Evolutionary conservation across 371 early-diverging fungal genomes (phyloP).

Genomic region (Zychaea mexicana): DNA sequence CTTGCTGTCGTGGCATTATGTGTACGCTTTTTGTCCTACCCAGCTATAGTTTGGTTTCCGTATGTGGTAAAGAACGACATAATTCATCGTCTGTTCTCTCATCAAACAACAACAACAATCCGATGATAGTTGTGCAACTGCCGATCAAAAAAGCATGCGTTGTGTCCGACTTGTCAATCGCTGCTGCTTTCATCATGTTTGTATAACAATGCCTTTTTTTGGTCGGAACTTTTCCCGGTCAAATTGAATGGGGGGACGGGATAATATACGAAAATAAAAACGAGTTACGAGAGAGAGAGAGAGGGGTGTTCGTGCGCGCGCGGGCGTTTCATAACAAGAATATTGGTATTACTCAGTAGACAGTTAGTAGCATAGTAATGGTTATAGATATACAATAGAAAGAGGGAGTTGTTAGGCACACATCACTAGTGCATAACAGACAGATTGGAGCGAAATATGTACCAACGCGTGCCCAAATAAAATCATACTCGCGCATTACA

Average conservation of each 20-base stretch:
- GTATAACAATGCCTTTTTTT: neutral
- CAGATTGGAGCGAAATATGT: no score
- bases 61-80: neutral
- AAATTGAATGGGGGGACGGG: neutral
- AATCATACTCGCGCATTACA: no score
- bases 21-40: neutral
- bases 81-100: slow-evolving; percentile 9
- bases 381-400: neutral
- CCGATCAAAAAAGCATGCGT: slow-evolving; percentile 13
- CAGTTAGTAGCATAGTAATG: no score
- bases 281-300: no score
- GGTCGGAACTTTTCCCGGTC: neutral
- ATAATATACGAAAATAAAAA: no score
- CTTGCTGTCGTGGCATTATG: no score
- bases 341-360: neutral
- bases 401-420: no score
- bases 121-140: neutral
- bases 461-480: neutral
- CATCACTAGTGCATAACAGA: no score
- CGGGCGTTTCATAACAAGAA: neutral
- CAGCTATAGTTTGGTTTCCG: neutral
- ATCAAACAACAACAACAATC: no score
- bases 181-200: neutral
- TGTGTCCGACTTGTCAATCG: neutral
- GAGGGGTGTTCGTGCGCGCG: slow-evolving; percentile 1